Conservation (phyloP, 345 rosid species). For the Lagerstroemia speciosa region DNA sequence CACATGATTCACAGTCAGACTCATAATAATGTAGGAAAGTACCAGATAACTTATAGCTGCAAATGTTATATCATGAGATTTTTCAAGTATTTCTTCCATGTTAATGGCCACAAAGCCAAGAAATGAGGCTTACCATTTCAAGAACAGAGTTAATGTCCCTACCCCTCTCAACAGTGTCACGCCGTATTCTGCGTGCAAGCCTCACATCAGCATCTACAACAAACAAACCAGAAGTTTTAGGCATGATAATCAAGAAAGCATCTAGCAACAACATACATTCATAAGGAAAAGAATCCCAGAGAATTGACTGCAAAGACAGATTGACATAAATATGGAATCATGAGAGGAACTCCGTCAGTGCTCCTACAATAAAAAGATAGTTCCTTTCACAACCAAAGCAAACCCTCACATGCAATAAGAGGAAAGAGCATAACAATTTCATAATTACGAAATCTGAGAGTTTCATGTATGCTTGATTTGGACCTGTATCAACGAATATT, state of each 20-base stretch:
- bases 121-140: conserved; percentile 60
- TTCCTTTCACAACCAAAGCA: not conserved
- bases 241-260: conserved; percentile 1
- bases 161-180: conserved; percentile 96
- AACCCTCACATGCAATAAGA: not conserved
- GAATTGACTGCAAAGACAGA: not conserved
- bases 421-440: not conserved
- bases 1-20: not conserved
- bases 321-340: not conserved
- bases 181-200: conserved; percentile 98
- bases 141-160: conserved; percentile 94
- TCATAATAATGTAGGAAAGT: not conserved
- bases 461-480: conserved; percentile 1
- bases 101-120: not conserved
- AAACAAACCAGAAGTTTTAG: conserved; percentile 11
- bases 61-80: not conserved
- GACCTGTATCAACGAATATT: conserved; percentile 97
- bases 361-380: not conserved
- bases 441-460: not conserved
- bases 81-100: not conserved
- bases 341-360: not conserved
- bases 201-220: conserved; percentile 97
- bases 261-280: not conserved
- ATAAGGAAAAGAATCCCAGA: not conserved
- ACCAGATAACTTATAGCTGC: not conserved